A percentile compares a stretch with the other conserved stretches of the same genome.
These are phyloP conservation scores for Globisporangium perplexum DNA, from an alignment of 352 stramenopile genomes.

Conservation along the genomic window DNA sequence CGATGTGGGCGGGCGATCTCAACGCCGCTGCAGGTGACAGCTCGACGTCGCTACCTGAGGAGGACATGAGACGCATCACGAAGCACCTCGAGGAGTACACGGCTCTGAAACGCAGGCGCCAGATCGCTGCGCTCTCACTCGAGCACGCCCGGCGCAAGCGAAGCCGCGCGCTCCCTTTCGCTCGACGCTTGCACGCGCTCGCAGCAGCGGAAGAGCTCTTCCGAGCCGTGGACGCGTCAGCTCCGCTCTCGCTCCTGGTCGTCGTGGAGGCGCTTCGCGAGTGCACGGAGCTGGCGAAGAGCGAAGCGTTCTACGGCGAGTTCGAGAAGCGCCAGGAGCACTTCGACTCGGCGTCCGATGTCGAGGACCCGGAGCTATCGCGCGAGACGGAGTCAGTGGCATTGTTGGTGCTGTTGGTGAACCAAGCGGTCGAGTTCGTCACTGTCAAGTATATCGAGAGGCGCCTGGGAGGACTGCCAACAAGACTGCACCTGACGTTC, in stretches of 20 bases:
- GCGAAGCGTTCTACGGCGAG: conserved; percentile 2
- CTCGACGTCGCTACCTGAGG: conserved; percentile 2
- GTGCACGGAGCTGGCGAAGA: conserved; percentile 1
- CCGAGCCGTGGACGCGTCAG: conserved; percentile 4
- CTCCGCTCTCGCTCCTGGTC: conserved; percentile 16
- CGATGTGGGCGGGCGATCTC: neutral
- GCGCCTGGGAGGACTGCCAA: conserved; percentile 23
- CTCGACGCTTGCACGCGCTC: conserved; percentile 17
- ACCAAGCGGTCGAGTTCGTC: conserved; percentile 7
- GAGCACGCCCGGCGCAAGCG: conserved; percentile 6
- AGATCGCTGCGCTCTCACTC: conserved; percentile 15
- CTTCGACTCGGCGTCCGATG: neutral
- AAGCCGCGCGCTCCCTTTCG: conserved; percentile 15
- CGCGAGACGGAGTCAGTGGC: neutral
- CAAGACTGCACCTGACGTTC: conserved; percentile 20
- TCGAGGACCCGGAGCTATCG: neutral
- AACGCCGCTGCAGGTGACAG: neutral
- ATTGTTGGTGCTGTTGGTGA: neutral
- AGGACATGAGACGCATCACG: conserved; percentile 27
- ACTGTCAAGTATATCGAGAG: conserved; percentile 17
- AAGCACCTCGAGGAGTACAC: conserved; percentile 23
- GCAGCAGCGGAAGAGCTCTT: conserved; percentile 19
- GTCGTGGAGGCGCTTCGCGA: conserved; percentile 8
- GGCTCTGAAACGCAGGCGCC: conserved; percentile 10
- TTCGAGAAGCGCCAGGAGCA: neutral